Base-by-base conservation (phyloP, 1,139 yeast genomes). In the Debaryomyces nepalensis region DNA sequence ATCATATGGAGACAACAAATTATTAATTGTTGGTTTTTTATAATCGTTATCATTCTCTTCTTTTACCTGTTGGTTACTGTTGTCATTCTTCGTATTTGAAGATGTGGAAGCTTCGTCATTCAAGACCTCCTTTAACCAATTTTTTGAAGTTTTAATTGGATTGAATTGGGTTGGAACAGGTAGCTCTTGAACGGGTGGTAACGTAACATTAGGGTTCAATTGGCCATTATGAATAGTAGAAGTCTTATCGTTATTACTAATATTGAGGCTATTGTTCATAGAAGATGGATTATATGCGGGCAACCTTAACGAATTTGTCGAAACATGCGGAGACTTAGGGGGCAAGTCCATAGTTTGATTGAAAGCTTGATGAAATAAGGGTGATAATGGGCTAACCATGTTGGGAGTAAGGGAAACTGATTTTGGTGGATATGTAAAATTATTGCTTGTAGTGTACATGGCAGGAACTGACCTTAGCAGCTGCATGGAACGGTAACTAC, bases 311-410 rank as follows among this genome's bases (percentile, higher is more conserved):
- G 20, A n/a, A 16, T 26, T 24, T 4, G 35, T 21, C 5, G 37
- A n/a, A n/a, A 19, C 18, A 16, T 32, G 29, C 11, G 43, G 43
- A 7, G 43, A 35, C 16, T 40, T 36, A 6, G 31, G 26, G 2
- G 33, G 23, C 7, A 27, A 12, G n/a, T 40, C 43, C 21, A 42
- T 48, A 5, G 59, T 50, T 45, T 67, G 71, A 46, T 58, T 60
- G 44, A 68, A 67, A 21, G 64, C 58, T 46, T 68, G 75, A 50
- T 68, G 74, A 51, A 70, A 71, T 29, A 72, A 58, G 19, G 77
- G 77, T 18, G 70, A 63, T 37, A 73, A 57, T 7, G 77, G 77
- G 42, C 70, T 64, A 11, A 67, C 68, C 52, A 68, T 52, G 45
- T 61, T 61, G 5, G 73, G 70, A 11, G 65, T 61, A 30, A 58